Evolutionary conservation across 1,284 basidiomycete species (phyloP), one percentile per base, ranked within the genome.

Genomic region (Rhodotorula sp.): DNA sequence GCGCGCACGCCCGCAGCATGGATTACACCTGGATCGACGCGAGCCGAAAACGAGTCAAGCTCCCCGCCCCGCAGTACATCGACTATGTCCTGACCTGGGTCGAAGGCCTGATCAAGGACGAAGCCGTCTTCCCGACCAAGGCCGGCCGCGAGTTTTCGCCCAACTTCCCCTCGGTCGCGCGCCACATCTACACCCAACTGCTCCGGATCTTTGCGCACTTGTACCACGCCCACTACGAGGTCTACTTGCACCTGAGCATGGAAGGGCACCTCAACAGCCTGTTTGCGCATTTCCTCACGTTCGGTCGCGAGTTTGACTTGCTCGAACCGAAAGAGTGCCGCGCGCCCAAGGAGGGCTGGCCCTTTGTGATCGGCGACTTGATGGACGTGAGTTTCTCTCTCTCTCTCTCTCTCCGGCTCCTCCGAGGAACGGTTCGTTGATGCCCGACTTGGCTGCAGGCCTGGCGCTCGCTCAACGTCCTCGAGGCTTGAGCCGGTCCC

Each of bases 31-130:
- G 95, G 95, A 91, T 97, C 78, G 97, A 97, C 82, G 89, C 92
- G 79, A 92, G 92, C 81, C 90, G 94, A 67, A 95, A 95, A 80
- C 91, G 90, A 76, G 92, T 98, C 55, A 89, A 95, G 77, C 85
- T 99, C 0, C 90, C 95, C 21, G 95, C 95, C 5, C 92, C 95
- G 10, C 95, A 93, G 38, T 98, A 99, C 82, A 95, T 98, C 75
- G 95, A 99, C 84, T 99, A 95, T 81, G 95, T 98, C 75, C 95
- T 98, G 91, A 95, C 93, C 48, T 98, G 95, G 95, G 87, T 97
- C 8, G 93, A 97, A 79, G 95, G 95, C 78, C 84, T 97, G 43
- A 85, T 98, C 50, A 90, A 94, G 77, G 95, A 98, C 82, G 94
- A 97, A 79, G 87, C 84, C 71, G 89, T 91, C 43, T 99, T 99